Evolutionary conservation across 495 filamentous ascomycete genomes (phyloP).

Genomic region (Talaromyces nanjingensis): DNA sequence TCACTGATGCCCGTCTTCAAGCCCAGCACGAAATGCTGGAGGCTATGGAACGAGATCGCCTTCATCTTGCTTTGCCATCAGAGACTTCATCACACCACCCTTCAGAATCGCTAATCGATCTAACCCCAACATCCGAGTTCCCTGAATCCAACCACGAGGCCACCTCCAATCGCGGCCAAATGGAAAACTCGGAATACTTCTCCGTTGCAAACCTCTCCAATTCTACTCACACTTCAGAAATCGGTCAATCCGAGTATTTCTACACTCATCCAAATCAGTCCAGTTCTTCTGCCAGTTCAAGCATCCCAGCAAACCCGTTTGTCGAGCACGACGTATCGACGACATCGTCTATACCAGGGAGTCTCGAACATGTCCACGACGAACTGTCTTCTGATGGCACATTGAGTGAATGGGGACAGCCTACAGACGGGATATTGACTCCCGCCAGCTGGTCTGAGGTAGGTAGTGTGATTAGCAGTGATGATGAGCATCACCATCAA

Average conservation of each 20-base stretch:
- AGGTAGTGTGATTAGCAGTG: slow-evolving; percentile 61
- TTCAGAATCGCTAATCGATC: slow-evolving; percentile 34
- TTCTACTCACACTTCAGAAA: slow-evolving; percentile 28
- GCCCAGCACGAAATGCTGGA: slow-evolving; percentile 10
- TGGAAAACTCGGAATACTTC: slow-evolving; percentile 13
- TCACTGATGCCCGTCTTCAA: slow-evolving; percentile 7
- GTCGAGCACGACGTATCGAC: slow-evolving; percentile 20
- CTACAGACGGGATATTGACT: slow-evolving; percentile 48
- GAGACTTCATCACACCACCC: slow-evolving; percentile 28
- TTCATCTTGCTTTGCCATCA: slow-evolving; percentile 28
- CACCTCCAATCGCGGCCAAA: slow-evolving; percentile 10
- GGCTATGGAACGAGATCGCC: slow-evolving; percentile 10
- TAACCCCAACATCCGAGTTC: slow-evolving; percentile 42
- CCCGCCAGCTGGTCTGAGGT: slow-evolving; percentile 75
- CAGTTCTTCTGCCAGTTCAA: slow-evolving; percentile 20
- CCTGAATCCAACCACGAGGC: slow-evolving; percentile 14
- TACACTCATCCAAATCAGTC: slow-evolving; percentile 29
- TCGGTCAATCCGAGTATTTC: slow-evolving; percentile 18
- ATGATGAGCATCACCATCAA: slow-evolving; percentile 31
- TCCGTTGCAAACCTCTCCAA: slow-evolving; percentile 11
- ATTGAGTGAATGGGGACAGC: slow-evolving; percentile 55
- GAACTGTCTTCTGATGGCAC: slow-evolving; percentile 46
- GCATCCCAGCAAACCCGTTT: slow-evolving; percentile 19
- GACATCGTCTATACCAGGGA: slow-evolving; percentile 30
- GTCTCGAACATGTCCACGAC: slow-evolving; percentile 28